Evolutionary conservation across 2,329 filamentous ascomycete species (phyloP).

Genomic region (Sporothrix pseudoabietina): DNA sequence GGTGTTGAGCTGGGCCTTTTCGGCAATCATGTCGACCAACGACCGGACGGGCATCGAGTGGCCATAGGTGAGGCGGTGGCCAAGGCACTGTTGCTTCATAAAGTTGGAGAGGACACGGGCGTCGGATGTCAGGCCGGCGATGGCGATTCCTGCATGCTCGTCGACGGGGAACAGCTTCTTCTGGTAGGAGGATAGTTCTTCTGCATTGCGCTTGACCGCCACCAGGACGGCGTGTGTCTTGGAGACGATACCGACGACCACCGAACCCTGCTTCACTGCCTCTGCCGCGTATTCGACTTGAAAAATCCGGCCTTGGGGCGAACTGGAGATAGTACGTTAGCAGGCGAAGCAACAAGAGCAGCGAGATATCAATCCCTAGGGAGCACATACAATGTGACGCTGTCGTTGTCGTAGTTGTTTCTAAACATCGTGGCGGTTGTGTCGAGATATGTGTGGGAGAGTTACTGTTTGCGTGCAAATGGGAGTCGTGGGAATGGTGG

Average conservation of each 20-base stretch:
- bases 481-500: not conserved
- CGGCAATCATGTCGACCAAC: constrained; percentile 88
- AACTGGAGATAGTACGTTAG: constrained; percentile 59
- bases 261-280: constrained; percentile 98
- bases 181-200: constrained; percentile 99
- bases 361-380: not conserved
- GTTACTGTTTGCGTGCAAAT: not conserved
- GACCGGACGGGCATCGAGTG: constrained; percentile 87
- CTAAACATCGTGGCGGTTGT: constrained; percentile 76
- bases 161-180: constrained; percentile 98
- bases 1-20: constrained; percentile 96
- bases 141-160: constrained; percentile 91
- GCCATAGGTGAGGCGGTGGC: constrained; percentile 92
- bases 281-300: constrained; percentile 99
- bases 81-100: constrained; percentile 99
- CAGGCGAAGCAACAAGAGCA: constrained; percentile 37
- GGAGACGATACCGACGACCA: constrained; percentile 94
- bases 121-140: constrained; percentile 95
- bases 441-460: no score
- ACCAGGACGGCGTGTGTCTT: constrained; percentile 97
- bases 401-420: constrained; percentile 99
- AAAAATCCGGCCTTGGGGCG: constrained; percentile 98
- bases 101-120: constrained; percentile 99
- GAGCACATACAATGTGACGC: constrained; percentile 89
- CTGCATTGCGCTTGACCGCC: constrained; percentile 97